phyloP scores from a whole-genome alignment of 257 asterid genomes.

The Apocynum venetum region DNA sequence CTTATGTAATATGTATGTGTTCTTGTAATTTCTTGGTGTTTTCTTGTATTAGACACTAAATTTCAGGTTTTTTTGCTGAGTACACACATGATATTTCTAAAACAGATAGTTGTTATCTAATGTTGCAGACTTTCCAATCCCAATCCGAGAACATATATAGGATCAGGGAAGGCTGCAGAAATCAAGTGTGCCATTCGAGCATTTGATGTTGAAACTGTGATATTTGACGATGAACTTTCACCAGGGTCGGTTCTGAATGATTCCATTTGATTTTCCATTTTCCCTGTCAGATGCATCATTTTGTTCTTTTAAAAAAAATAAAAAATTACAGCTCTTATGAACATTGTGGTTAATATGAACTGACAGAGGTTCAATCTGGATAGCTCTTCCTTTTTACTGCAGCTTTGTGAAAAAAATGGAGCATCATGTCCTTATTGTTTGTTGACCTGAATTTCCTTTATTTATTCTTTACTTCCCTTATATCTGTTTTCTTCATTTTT shows the following conservation, averaged over 20 bases:
- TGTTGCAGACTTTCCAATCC: constrained; percentile 66
- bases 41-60: constrained; percentile 1
- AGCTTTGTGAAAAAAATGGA: not conserved
- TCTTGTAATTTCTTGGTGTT: not conserved
- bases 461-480: not conserved
- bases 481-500: not conserved
- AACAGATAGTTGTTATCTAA: constrained; percentile 18
- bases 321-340: not conserved
- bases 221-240: constrained; percentile 94
- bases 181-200: constrained; percentile 87
- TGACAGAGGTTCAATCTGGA: not conserved
- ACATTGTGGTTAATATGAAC: not conserved
- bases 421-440: not conserved
- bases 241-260: constrained; percentile 62
- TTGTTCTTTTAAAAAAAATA: not conserved
- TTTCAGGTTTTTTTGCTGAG: not conserved
- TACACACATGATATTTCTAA: not conserved
- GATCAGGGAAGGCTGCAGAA: constrained; percentile 95
- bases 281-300: not conserved
- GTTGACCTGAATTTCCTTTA: not conserved
- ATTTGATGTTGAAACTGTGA: constrained; percentile 79
- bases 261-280: constrained; percentile 1
- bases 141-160: constrained; percentile 90
- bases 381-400: not conserved
- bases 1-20: not conserved